These are phyloP conservation scores for Irineochytrium annulatum DNA, from an alignment of 192 early-diverging fungal genomes.

Conservation along the genomic window DNA sequence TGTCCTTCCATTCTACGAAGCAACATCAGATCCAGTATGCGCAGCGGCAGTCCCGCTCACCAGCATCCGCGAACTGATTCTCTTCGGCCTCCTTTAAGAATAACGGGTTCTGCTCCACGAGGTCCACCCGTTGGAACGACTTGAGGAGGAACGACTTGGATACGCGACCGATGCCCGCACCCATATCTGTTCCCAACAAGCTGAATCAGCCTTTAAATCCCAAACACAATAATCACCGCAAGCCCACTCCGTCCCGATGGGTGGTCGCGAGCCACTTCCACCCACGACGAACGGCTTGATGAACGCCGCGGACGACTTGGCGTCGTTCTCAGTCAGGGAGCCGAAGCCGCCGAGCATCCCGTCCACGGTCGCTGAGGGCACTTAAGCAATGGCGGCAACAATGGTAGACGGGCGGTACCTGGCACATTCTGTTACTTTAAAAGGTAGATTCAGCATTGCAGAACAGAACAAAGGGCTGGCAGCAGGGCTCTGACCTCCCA, in stretches of 20 bases:
- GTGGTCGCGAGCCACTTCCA: neutral
- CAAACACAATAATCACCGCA: too few relatives aligned
- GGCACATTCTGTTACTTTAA: too few relatives aligned
- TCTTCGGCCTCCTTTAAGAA: slow-evolving; percentile 74
- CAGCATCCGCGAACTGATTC: slow-evolving; percentile 58
- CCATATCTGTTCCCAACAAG: slow-evolving; percentile 60
- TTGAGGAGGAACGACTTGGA: slow-evolving; percentile 78
- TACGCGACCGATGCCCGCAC: slow-evolving; percentile 93
- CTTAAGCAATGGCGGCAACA: neutral
- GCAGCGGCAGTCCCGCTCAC: slow-evolving; percentile 5
- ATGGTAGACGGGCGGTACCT: neutral
- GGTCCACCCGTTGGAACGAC: slow-evolving; percentile 79
- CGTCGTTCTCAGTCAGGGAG: slow-evolving; percentile 67
- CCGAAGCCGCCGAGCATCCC: slow-evolving; percentile 93
- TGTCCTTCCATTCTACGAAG: too few relatives aligned
- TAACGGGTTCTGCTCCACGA: slow-evolving; percentile 78
- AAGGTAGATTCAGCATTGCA: too few relatives aligned
- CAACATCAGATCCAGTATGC: too few relatives aligned
- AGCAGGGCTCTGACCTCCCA: neutral
- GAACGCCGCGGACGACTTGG: slow-evolving; percentile 63
- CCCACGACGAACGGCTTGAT: slow-evolving; percentile 56
- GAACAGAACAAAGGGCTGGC: neutral
- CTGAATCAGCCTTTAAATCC: slow-evolving; percentile 9
- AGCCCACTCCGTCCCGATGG: slow-evolving; percentile 23
- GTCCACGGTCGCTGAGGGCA: slow-evolving; percentile 48